phyloP scores from a whole-genome alignment of 192 early-diverging fungal genomes.

The Lobulomyces angularis region DNA sequence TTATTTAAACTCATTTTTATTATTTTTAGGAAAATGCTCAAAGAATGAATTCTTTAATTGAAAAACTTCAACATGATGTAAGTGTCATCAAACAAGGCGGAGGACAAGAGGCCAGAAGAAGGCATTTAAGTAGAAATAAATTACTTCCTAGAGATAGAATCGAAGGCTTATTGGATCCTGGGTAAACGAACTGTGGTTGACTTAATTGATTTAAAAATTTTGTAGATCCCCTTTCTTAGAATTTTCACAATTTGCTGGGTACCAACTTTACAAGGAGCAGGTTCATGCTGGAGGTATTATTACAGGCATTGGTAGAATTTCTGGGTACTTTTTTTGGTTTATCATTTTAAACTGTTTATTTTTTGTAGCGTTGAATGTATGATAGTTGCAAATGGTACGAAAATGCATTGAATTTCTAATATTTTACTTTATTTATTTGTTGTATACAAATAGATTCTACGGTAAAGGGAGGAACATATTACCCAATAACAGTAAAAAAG shows the following conservation, averaged over 20 bases:
- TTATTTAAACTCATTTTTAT: no score
- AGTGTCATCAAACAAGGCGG: slow-evolving; percentile 76
- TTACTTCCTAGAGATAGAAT: slow-evolving; percentile 84
- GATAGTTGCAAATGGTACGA: slow-evolving; percentile 74
- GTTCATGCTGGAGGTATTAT: slow-evolving; percentile 82
- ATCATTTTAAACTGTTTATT: neutral
- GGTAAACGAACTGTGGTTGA: slow-evolving; percentile 22
- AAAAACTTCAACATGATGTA: slow-evolving; percentile 48
- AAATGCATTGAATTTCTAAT: neutral
- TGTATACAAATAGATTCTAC: slow-evolving; percentile 62
- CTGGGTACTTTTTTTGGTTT: slow-evolving; percentile 40
- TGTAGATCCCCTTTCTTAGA: slow-evolving; percentile 83
- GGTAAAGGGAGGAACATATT: slow-evolving; percentile 97
- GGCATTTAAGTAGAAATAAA: slow-evolving; percentile 76
- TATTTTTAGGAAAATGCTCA: slow-evolving; percentile 66
- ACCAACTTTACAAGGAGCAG: slow-evolving; percentile 73
- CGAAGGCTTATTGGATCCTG: slow-evolving; percentile 61
- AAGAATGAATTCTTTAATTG: slow-evolving; percentile 53
- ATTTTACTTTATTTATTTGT: neutral
- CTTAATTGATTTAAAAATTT: neutral
- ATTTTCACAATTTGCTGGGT: slow-evolving; percentile 84
- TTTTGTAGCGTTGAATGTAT: slow-evolving; percentile 69
- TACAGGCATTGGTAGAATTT: slow-evolving; percentile 89
- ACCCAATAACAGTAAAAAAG: slow-evolving; percentile 88
- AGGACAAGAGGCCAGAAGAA: slow-evolving; percentile 64